Evolutionary conservation across 2,329 filamentous ascomycete species (phyloP).

Genomic region (Colletotrichum chlorophyti): DNA sequence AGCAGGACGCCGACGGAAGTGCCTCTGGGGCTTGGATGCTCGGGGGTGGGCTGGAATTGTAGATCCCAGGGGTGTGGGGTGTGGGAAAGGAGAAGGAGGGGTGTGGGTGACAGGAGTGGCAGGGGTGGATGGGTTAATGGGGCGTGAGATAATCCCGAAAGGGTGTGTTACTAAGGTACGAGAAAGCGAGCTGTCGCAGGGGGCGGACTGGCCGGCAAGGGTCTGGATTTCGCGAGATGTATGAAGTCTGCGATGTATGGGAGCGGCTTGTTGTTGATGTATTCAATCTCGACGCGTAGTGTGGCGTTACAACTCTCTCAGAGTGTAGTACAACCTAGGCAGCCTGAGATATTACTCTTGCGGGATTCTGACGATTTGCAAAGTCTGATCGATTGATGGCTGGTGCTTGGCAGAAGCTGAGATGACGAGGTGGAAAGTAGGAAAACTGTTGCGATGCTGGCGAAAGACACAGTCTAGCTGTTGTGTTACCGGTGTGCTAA

Average conservation of each 20-base stretch:
- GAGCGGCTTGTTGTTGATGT: slow-evolving; percentile 7
- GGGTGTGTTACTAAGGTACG: no score
- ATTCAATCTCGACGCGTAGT: slow-evolving; percentile 15
- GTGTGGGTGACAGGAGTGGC: slow-evolving; percentile 6
- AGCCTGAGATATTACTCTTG: background rate
- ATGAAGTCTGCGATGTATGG: no score
- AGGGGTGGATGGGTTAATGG: no score
- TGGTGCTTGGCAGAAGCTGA: background rate
- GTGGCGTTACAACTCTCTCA: slow-evolving; percentile 10
- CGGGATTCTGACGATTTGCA: background rate
- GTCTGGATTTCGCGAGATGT: slow-evolving; percentile 26
- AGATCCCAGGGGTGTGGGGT: slow-evolving; percentile 25
- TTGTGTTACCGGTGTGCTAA: no score
- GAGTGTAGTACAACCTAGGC: background rate
- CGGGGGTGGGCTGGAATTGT: slow-evolving; percentile 29
- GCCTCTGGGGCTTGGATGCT: slow-evolving; percentile 29
- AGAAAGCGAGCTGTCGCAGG: slow-evolving; percentile 15
- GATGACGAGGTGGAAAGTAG: background rate
- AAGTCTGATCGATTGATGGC: background rate
- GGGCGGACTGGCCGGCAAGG: slow-evolving; percentile 25
- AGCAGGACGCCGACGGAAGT: slow-evolving; percentile 28
- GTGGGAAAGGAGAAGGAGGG: background rate
- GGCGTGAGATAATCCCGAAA: background rate
- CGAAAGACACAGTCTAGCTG: background rate
- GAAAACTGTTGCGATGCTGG: background rate